A percentile compares a stretch with the other conserved stretches of the same genome.
phyloP scores from a whole-genome alignment of 441 rosid genomes.

The Croton laevigatus region DNA sequence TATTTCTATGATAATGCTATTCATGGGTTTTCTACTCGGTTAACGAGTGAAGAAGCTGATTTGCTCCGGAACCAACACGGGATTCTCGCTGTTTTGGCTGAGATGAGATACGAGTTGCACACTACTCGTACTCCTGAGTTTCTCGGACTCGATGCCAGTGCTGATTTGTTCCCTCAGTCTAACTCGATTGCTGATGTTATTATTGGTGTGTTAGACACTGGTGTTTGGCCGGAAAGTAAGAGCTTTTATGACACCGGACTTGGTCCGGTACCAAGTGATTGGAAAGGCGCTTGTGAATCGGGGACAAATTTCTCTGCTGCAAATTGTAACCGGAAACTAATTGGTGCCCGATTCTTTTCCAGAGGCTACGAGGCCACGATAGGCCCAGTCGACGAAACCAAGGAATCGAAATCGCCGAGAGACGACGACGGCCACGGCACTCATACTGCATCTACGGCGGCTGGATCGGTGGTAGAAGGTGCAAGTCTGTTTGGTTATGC shows the following conservation, averaged over 20 bases:
- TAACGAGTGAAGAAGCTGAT: constrained; percentile 48
- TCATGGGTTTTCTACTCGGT: constrained; percentile 60
- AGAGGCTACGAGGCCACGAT: constrained; percentile 56
- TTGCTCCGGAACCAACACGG: constrained; percentile 49
- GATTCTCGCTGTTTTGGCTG: constrained; percentile 55
- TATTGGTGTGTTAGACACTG: constrained; percentile 69
- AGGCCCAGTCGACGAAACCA: constrained; percentile 56
- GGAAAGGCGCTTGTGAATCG: constrained; percentile 61
- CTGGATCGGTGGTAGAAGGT: constrained; percentile 47
- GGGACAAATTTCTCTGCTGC: constrained; percentile 54
- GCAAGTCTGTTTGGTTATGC: constrained; percentile 75
- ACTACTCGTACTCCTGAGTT: constrained; percentile 73
- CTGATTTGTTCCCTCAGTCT: constrained; percentile 40
- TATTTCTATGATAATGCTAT: constrained; percentile 63
- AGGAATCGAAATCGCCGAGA: constrained; percentile 63
- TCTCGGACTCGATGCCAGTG: constrained; percentile 49
- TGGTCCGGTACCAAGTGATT: constrained; percentile 47
- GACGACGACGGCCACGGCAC: constrained; percentile 89
- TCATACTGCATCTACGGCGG: constrained; percentile 75
- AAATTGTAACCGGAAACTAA: constrained; percentile 53
- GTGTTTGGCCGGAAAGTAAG: constrained; percentile 73
- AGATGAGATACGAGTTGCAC: constrained; percentile 52
- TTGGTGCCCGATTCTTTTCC: constrained; percentile 65
- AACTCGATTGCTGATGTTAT: constrained; percentile 42
- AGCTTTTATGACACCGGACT: constrained; percentile 55